Evolutionary conservation across 2,329 filamentous ascomycete species (phyloP), one percentile per base, ranked within the genome.

Genomic region (Raffaelea ambrosiae): DNA sequence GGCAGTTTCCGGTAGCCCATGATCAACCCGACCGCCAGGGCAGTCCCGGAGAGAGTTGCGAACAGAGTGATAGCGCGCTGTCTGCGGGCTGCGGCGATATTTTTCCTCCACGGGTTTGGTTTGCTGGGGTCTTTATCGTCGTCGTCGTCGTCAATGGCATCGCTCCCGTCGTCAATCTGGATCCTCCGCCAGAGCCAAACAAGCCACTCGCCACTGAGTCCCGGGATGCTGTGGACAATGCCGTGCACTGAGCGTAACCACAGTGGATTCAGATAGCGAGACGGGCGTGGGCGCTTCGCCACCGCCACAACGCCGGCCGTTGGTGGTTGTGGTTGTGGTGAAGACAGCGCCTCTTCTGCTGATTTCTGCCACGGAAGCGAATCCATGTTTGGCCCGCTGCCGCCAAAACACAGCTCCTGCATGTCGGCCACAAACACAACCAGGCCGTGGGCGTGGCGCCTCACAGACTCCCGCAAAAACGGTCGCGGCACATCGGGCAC

Each of bases 1-100:
- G 67, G 61, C 48, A 74, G 55, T 2, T 61, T 58, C 26, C 61
- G 63, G 56, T 73, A 73, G 14, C 44, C 41, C n/a, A 66, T 50
- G 35, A 65, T 59, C 9, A 67, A 58, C 0, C 64, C 66, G 3
- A 66, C 54, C 26, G 64, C 60, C 8, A 66, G 57, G 0, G 64
- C 66, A 2, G 64, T 60, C 3, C 67, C 68, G 3, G 66, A 61
- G 2, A 64, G 59, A 14, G 70, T 42, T 3, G 69, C 46, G 2
- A 63, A 59, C 40, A 64, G 51, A 2, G 60, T 55, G 8, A 68
- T 44, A 42, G 65, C 51, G 21, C 58, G 51, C 59, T 62, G 44
- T 51, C 39, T 59, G 51, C 44, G 56, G 38, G 39, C 43, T 1
- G 38, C 42, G 14, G 23, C 26, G 38, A 45, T 36, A 21, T 49